Base-by-base conservation (phyloP, 352 stramenopile genomes). In the Phytophthora brassicae region DNA sequence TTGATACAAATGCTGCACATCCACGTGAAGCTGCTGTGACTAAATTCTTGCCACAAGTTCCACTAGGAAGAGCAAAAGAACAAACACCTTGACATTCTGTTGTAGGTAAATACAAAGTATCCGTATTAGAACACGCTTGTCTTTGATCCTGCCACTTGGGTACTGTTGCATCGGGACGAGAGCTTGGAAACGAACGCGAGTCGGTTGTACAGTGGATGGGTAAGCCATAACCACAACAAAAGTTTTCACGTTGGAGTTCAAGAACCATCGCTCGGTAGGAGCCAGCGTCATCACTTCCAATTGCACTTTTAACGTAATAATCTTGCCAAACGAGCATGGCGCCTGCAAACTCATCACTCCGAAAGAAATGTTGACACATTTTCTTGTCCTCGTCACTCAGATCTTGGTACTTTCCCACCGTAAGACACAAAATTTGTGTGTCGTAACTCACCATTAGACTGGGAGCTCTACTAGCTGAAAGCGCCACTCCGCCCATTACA, bases 281-380 rank as follows among this genome's bases (percentile, higher is more conserved):
- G 35, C 52, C 49, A 1, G 52, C 35, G 4, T 57, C 23, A 2
- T 22, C 47, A 47, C 62, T 63, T 3, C 55, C 55, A 20, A 51
- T 56, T 19, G 76, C 38, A 52, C 79, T 89, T 54, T 77, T 72
- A 22, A 60, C 50, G 59, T 88, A 91, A 59, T 91, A 93, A 17
- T 77, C 75, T 43, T 90, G 80, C 84, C 84, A 93, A 26, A 88
- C 82, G 14, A 93, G 66, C 47, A 77, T 73, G 28, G 74, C 70
- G 42, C 84, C 81, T 0, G 75, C 79, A 26, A 89, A 93, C 22
- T 73, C 72, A 51, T 90, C 72, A 53, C 77, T 87, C 33, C 58
- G 68, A 50, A 77, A 71, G 50, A 88, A 90, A 16, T 59, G 51
- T 16, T 86, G 73, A 47, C 81, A 90, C 26, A 47, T 59, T 8